Percentiles rank a stretch among this genome's conserved stretches.
These are phyloP conservation scores for Xylogone sp. DNA, from an alignment of 2,329 filamentous ascomycete genomes.

Conservation along the genomic window DNA sequence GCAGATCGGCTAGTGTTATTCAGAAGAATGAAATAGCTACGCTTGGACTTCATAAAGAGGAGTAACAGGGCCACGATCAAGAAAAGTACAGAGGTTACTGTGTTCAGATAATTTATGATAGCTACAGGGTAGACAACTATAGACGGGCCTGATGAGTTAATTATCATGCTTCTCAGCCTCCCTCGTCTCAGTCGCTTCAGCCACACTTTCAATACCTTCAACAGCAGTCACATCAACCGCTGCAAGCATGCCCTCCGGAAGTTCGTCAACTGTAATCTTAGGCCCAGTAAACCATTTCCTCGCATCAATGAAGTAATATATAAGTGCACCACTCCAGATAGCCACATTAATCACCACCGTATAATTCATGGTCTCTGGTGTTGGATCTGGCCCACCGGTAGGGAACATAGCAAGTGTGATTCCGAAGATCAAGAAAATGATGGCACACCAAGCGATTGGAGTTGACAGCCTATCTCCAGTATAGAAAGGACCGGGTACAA, in stretches of 20 bases:
- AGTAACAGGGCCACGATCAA: no score
- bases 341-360: slow-evolving; percentile 57
- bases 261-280: slow-evolving; percentile 46
- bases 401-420: slow-evolving; percentile 58
- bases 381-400: slow-evolving; percentile 47
- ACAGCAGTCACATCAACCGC: background rate
- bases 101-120: no score
- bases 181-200: no score
- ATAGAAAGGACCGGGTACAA: slow-evolving; percentile 56
- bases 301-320: slow-evolving; percentile 54
- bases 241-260: background rate
- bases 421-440: slow-evolving; percentile 52
- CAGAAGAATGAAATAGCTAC: no score
- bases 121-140: no score
- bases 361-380: slow-evolving; percentile 54
- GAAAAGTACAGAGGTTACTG: no score
- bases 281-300: slow-evolving; percentile 58
- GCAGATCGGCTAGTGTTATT: no score
- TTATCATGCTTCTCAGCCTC: no score
- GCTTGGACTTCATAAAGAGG: no score
- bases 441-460: slow-evolving; percentile 48
- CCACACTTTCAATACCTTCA: background rate
- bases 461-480: slow-evolving; percentile 47
- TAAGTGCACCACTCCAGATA: slow-evolving; percentile 52
- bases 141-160: no score